Conservation (phyloP, 192 early-diverging fungal genomes). For the Podochytrium sp. region DNA sequence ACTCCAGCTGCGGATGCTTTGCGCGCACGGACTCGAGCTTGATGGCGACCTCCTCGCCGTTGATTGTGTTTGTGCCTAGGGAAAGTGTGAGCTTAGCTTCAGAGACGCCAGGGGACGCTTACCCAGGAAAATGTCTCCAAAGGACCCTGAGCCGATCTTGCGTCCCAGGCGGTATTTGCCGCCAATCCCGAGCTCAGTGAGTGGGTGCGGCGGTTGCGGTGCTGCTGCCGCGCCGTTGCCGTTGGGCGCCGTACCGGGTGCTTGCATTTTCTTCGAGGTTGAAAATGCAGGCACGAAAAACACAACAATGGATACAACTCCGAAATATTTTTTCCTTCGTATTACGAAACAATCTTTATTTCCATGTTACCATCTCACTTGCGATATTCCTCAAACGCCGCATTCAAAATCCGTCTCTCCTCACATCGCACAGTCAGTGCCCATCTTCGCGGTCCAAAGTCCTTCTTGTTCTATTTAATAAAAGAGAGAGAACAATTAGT, state of each 20-base stretch:
- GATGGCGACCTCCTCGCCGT: conserved; percentile 95
- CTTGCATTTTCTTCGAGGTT: conserved; percentile 3
- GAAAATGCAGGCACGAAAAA: not conserved
- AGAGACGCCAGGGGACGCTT: conserved; percentile 30
- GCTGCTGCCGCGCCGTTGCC: not conserved
- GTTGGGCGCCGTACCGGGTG: not conserved
- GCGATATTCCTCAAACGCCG: not conserved
- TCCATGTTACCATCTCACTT: not conserved
- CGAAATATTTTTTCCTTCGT: not conserved
- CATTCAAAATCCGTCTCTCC: conserved; percentile 16
- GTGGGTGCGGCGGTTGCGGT: conserved; percentile 19
- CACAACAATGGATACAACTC: not conserved
- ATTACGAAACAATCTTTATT: not conserved
- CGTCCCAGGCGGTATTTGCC: conserved; percentile 93
- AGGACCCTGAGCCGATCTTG: conserved; percentile 94
- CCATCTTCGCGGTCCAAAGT: not conserved
- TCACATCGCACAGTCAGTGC: conserved; percentile 8
- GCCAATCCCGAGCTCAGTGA: conserved; percentile 72
- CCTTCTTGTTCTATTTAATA: not conserved
- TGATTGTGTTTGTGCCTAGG: conserved; percentile 81
- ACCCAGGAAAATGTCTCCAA: conserved; percentile 96
- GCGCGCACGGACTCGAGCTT: conserved; percentile 95
- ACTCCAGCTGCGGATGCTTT: conserved; percentile 96
- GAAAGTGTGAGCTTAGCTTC: not conserved
- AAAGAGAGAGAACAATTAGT: not conserved